Evolutionary conservation across 2,329 filamentous ascomycete genomes (phyloP).

Genomic region (Trichoderma brevicompactum): DNA sequence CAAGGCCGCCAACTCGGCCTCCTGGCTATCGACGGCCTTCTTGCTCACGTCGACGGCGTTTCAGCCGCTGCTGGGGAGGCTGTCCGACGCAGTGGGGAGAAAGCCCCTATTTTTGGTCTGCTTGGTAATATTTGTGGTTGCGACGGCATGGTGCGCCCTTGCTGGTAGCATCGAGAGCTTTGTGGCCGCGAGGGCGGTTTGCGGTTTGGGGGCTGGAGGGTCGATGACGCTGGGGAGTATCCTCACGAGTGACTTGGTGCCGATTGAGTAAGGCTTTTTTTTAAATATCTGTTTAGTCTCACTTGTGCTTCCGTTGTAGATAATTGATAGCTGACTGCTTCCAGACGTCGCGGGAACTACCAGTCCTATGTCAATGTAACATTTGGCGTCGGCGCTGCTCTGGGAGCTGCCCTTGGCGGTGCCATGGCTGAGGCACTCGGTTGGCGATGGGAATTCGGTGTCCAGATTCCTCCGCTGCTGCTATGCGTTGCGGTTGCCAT

Average conservation of each 20-base stretch:
- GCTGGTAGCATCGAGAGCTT: slow-evolving; percentile 71
- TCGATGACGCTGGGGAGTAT: slow-evolving; percentile 71
- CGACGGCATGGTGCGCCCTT: slow-evolving; percentile 71
- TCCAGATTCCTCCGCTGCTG: slow-evolving; percentile 60
- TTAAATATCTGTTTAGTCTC: neutral
- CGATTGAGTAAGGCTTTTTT: slow-evolving; percentile 61
- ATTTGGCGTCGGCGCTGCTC: slow-evolving; percentile 61
- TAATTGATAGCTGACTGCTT: neutral
- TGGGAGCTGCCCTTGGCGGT: slow-evolving; percentile 72
- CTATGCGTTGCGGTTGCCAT: slow-evolving; percentile 52
- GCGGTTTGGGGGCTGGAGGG: slow-evolving; percentile 74
- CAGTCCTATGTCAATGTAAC: slow-evolving; percentile 72
- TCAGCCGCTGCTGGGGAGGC: slow-evolving; percentile 73
- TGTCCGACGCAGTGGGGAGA: slow-evolving; percentile 75
- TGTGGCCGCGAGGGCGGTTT: slow-evolving; percentile 70
- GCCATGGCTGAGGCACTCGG: slow-evolving; percentile 71
- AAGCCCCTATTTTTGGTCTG: slow-evolving; percentile 68
- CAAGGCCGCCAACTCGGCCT: slow-evolving; percentile 74
- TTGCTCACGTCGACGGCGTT: slow-evolving; percentile 76
- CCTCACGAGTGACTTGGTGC: slow-evolving; percentile 73
- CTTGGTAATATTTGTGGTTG: slow-evolving; percentile 64
- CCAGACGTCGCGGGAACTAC: slow-evolving; percentile 65
- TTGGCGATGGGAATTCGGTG: slow-evolving; percentile 74
- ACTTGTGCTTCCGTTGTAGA: neutral
- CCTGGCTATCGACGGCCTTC: slow-evolving; percentile 82